Evolutionary conservation across 768 basidiomycete species (phyloP).

Genomic region (Leccinum pellstonianum): DNA sequence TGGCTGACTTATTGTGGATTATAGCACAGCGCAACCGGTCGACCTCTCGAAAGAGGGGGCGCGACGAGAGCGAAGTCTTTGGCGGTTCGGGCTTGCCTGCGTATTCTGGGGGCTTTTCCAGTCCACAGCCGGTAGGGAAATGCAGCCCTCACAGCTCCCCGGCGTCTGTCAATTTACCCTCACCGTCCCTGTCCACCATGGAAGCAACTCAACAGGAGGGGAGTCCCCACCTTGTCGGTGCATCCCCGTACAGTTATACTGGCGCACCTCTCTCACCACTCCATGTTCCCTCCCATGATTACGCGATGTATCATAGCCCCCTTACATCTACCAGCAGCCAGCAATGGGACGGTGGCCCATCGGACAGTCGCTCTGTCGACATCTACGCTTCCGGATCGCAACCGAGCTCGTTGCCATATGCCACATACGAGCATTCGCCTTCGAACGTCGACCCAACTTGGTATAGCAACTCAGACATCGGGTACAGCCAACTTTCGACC

Average conservation of each 20-base stretch:
- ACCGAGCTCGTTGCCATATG: constrained; percentile 37
- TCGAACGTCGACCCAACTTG: constrained; percentile 41
- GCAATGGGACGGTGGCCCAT: constrained; percentile 47
- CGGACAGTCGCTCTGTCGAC: constrained; percentile 40
- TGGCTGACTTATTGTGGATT: constrained; percentile 19
- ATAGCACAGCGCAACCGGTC: constrained; percentile 70
- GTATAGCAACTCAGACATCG: constrained; percentile 36
- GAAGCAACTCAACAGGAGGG: constrained; percentile 51
- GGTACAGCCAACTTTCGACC: constrained; percentile 47
- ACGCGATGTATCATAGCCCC: constrained; percentile 38
- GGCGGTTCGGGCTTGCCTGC: constrained; percentile 41
- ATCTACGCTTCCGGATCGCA: constrained; percentile 43
- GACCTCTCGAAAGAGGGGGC: constrained; percentile 70
- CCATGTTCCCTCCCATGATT: constrained; percentile 57
- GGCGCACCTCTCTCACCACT: constrained; percentile 51
- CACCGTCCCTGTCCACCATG: constrained; percentile 56
- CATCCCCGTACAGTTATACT: constrained; percentile 43
- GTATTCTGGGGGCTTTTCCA: constrained; percentile 57
- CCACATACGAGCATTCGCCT: constrained; percentile 44
- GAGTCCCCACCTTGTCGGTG: constrained; percentile 51
- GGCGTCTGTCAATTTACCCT: constrained; percentile 68
- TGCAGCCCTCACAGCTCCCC: constrained; percentile 75
- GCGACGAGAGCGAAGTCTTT: constrained; percentile 58
- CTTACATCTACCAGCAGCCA: constrained; percentile 25
- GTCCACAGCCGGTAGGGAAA: constrained; percentile 46